Conservation (phyloP, 2,329 filamentous ascomycete species). For the Plenodomus tracheiphilus region DNA sequence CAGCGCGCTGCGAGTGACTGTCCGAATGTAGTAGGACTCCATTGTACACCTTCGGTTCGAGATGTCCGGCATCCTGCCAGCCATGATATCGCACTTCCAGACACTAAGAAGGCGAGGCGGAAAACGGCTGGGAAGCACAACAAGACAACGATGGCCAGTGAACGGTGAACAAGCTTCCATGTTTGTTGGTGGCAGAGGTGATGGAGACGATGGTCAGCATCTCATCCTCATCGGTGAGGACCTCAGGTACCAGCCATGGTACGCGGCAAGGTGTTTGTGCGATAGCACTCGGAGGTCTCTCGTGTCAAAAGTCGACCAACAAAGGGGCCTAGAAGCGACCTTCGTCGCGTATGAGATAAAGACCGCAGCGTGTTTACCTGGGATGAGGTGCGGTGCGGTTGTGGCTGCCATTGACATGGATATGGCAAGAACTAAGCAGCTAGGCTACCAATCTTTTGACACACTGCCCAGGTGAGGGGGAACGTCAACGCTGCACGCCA, state of each 20-base stretch:
- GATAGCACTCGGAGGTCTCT: neutral
- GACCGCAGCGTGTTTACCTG: constrained; percentile 1
- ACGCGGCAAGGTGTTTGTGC: neutral
- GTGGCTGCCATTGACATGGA: constrained; percentile 21
- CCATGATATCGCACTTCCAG: neutral
- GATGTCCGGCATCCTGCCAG: neutral
- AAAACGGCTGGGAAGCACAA: neutral
- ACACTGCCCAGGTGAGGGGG: constrained; percentile 14
- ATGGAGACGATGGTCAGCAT: neutral
- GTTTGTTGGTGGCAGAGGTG: neutral
- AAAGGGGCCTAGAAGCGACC: neutral
- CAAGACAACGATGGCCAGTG: neutral
- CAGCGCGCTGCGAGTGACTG: neutral
- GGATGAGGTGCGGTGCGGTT: constrained; percentile 6
- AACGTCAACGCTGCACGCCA: constrained; percentile 5
- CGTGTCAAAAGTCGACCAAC: neutral
- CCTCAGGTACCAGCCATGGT: neutral
- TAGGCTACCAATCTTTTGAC: constrained; percentile 26
- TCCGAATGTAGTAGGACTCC: neutral
- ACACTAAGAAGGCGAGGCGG: neutral
- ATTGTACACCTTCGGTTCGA: neutral
- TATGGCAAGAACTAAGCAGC: constrained; percentile 20
- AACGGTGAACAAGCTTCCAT: neutral
- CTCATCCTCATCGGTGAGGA: neutral
- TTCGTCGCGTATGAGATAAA: constrained; percentile 3